These are phyloP conservation scores for Eucommia ulmoides DNA, from an alignment of 257 asterid genomes.

Conservation along the genomic window DNA sequence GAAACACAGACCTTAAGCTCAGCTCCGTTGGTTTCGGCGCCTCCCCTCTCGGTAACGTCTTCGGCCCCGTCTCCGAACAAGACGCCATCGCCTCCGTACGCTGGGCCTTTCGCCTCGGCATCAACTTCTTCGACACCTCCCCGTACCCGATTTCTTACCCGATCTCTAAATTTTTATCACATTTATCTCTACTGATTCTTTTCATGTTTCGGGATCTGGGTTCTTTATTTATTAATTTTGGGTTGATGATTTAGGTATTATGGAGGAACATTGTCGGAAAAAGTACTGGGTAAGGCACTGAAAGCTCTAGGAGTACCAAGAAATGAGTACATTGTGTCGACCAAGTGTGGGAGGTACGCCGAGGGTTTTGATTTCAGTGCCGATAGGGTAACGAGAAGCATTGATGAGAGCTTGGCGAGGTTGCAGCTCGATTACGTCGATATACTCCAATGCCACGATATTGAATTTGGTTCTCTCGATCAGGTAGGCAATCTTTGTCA, in stretches of 20 bases:
- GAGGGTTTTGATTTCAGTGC: conserved; percentile 98
- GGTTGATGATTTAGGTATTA: conserved; percentile 41
- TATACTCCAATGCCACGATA: conserved; percentile 87
- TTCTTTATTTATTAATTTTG: conserved; percentile 4
- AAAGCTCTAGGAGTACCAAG: conserved; percentile 85
- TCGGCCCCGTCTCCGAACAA: conserved; percentile 62
- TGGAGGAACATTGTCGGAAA: conserved; percentile 88
- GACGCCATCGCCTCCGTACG: conserved; percentile 77
- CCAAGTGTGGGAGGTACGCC: conserved; percentile 85
- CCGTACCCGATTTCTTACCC: conserved; percentile 38
- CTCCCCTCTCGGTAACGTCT: conserved; percentile 93
- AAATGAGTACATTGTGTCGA: conserved; percentile 70
- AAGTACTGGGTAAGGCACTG: conserved; percentile 66
- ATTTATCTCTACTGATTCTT: background rate
- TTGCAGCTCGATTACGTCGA: conserved; percentile 98
- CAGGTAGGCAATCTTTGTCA: conserved; percentile 36
- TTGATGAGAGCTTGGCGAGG: conserved; percentile 88
- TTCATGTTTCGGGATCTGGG: background rate
- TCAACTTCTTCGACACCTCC: conserved; percentile 95
- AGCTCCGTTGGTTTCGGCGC: conserved; percentile 95
- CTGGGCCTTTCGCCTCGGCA: conserved; percentile 66
- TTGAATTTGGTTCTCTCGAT: conserved; percentile 87
- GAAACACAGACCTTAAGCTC: conserved; percentile 70
- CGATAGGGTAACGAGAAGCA: conserved; percentile 80
- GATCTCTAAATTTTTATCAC: background rate